A percentile compares a stretch with the other conserved stretches of the same genome.
phyloP scores from a whole-genome alignment of 371 early-diverging fungal species.

The Mucor irregularis region DNA sequence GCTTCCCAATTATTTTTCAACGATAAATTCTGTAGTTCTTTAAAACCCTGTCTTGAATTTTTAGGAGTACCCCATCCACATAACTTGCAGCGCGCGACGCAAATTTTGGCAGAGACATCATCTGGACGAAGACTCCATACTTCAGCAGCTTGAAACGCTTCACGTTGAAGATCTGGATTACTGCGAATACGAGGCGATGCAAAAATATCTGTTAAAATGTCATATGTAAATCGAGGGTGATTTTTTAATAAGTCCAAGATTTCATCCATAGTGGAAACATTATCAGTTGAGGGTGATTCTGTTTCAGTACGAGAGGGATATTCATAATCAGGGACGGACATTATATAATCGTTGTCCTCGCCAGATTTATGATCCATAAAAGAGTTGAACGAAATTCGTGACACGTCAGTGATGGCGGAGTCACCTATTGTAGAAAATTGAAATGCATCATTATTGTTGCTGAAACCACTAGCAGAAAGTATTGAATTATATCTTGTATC shows the following conservation, averaged over 20 bases:
- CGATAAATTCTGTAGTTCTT: conserved; percentile 29
- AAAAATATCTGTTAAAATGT: conserved; percentile 14
- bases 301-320: background rate
- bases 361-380: conserved; percentile 8
- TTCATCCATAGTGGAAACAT: background rate
- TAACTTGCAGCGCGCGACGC: conserved; percentile 43
- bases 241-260: conserved; percentile 12
- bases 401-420: conserved; percentile 23
- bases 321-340: conserved; percentile 17
- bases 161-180: conserved; percentile 22
- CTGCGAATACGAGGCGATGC: conserved; percentile 8
- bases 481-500: conserved; percentile 12
- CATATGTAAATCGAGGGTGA: conserved; percentile 11
- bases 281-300: background rate
- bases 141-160: conserved; percentile 32
- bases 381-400: conserved; percentile 19
- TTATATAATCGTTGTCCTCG: conserved; percentile 22
- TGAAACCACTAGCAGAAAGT: conserved; percentile 14
- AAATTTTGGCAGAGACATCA: conserved; percentile 33
- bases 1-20: conserved; percentile 38
- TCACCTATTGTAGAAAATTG: conserved; percentile 23
- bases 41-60: conserved; percentile 31
- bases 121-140: conserved; percentile 30
- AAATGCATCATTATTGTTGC: conserved; percentile 9
- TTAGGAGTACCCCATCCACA: conserved; percentile 44